Conservation (phyloP, 306 rosid species). For the Carpinus fangiana region DNA sequence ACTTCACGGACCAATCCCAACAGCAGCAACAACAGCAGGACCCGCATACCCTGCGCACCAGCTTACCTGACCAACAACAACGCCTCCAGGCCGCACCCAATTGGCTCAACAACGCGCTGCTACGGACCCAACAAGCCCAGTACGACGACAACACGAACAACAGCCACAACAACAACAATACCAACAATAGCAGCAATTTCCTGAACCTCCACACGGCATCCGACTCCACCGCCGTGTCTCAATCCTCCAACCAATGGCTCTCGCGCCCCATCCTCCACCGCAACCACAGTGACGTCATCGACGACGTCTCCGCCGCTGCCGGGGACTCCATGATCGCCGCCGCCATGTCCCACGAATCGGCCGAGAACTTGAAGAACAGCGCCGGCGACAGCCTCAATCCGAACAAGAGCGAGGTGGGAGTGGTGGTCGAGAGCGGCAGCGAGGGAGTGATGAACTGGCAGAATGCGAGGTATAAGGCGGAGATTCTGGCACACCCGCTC, state of each 20-base stretch:
- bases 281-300: constrained; percentile 76
- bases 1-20: constrained; percentile 62
- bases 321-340: constrained; percentile 62
- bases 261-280: constrained; percentile 68
- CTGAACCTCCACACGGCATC: constrained; percentile 84
- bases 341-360: constrained; percentile 55
- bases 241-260: constrained; percentile 75
- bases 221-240: constrained; percentile 52
- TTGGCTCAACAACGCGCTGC: constrained; percentile 98
- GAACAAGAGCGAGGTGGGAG: constrained; percentile 41
- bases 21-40: constrained; percentile 34
- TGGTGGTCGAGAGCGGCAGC: constrained; percentile 42
- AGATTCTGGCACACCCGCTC: constrained; percentile 81
- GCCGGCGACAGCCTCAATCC: constrained; percentile 17
- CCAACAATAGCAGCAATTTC: constrained; percentile 44
- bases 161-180: neutral
- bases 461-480: constrained; percentile 75
- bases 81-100: constrained; percentile 73
- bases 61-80: constrained; percentile 48
- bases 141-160: constrained; percentile 31
- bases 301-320: constrained; percentile 38
- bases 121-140: constrained; percentile 59
- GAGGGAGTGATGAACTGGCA: constrained; percentile 73
- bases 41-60: constrained; percentile 25
- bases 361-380: constrained; percentile 41